Evolutionary conservation across 2,329 filamentous ascomycete genomes (phyloP), one percentile per base, ranked within the genome.

Genomic region (Colletotrichum graminicola): DNA sequence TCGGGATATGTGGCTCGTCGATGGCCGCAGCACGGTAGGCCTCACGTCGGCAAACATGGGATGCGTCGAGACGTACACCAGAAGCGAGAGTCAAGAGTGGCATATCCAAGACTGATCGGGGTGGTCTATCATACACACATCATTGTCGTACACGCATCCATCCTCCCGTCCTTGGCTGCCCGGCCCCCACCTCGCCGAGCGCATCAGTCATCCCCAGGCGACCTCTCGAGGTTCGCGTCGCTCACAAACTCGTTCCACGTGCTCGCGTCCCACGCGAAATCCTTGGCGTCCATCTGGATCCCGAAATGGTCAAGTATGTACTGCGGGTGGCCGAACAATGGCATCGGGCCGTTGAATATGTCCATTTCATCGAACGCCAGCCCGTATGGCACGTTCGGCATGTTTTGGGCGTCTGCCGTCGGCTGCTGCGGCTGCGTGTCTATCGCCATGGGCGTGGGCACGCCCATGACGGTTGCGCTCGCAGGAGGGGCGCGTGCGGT

Each of bases 231-330:
- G 51, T 79, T 78, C 5, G 83, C 81, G 62, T 85, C 84, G 43
- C 77, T 76, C 51, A 84, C 77, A 72, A 85, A 85, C 39, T 85
- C 83, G 71, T 82, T 83, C 84, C 84, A 85, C 14, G 80, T 78
- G 57, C 78, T 77, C 82, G 80, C 80, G 43, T 81, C 78, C 77
- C 77, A 78, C 57, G 71, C 62, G 7, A 66, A 62, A 16, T 73
- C 66, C 8, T 74, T 73, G 3, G 62, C 66, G 11, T 67, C 74
- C 18, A 74, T 54, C 43, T 74, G 75, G 32, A 75, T 49, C 64
- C 64, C 51, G 68, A 74, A 65, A 74, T 77, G 64, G 23, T 62
- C 56, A 18, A 68, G 60, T 75, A 78, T 66, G 75, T 77, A 64
- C 59, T 78, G 72, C 75, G 47, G 60, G 73, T 76, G 29, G 67